Conservation (phyloP, 2,329 filamentous ascomycete genomes). For the Endocalyx cinctus region DNA sequence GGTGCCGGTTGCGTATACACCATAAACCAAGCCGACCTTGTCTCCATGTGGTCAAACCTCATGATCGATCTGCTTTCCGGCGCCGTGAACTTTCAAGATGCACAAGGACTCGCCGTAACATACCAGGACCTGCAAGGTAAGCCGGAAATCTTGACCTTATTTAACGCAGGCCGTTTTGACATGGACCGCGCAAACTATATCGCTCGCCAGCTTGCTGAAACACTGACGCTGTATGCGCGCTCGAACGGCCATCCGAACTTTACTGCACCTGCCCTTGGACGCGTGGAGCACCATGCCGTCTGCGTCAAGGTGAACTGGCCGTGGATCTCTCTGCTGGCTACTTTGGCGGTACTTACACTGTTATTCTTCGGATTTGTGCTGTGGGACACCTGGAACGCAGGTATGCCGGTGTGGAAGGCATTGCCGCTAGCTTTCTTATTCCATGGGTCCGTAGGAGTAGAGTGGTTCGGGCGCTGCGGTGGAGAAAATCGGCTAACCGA, state of each 20-base stretch:
- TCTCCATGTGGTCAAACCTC: too few species aligned
- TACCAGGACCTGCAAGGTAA: too few species aligned
- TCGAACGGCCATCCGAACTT: constrained; percentile 3
- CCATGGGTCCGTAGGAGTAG: not conserved
- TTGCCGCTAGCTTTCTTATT: constrained; percentile 3
- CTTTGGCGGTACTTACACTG: constrained; percentile 2
- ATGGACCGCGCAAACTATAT: too few species aligned
- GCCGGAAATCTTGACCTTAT: constrained; percentile 5
- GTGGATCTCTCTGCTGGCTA: constrained; percentile 2
- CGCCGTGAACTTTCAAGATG: too few species aligned
- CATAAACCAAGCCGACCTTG: constrained; percentile 3
- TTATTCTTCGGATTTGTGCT: constrained; percentile 2
- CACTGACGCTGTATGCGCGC: constrained; percentile 2
- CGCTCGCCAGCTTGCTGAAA: constrained; percentile 1
- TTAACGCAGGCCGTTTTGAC: too few species aligned
- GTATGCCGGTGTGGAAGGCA: constrained; percentile 2
- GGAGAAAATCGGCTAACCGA: too few species aligned
- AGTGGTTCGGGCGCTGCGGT: too few species aligned
- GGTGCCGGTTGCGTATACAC: constrained; percentile 3
- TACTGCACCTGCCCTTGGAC: not conserved
- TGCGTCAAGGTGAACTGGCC: constrained; percentile 5
- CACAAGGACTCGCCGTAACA: too few species aligned
- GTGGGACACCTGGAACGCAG: not conserved
- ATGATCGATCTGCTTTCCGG: too few species aligned
- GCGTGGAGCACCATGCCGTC: constrained; percentile 2